Evolutionary conservation across 306 rosid genomes (phyloP).

Genomic region (Malus asiatica): DNA sequence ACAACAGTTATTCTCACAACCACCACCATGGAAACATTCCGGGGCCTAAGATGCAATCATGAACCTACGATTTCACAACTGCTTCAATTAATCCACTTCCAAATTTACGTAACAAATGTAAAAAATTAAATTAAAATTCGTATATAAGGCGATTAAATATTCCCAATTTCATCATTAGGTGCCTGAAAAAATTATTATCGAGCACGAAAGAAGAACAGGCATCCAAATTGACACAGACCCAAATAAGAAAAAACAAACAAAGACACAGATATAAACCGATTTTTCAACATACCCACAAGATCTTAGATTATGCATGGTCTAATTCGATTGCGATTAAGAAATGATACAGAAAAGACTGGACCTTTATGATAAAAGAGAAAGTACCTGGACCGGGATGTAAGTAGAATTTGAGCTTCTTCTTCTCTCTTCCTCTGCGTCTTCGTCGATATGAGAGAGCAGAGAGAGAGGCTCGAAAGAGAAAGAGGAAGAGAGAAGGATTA

Average conservation of each 20-base stretch:
- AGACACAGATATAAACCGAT: not conserved
- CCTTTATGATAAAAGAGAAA: not conserved
- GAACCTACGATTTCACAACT: not conserved
- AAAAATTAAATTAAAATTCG: not conserved
- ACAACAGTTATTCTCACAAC: not conserved
- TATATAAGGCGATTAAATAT: not conserved
- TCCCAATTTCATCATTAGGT: not conserved
- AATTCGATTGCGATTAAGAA: not conserved
- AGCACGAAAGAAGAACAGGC: not conserved
- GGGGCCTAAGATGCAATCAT: not conserved
- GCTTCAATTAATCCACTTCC: not conserved
- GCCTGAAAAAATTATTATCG: not conserved
- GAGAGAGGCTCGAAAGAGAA: not conserved
- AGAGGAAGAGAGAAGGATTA: too few relatives aligned
- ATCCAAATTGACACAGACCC: not conserved
- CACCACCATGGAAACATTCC: not conserved
- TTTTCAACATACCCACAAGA: not conserved
- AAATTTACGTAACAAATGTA: not conserved
- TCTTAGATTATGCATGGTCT: not conserved
- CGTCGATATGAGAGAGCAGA: not conserved
- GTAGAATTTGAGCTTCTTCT: not conserved
- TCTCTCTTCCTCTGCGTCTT: not conserved
- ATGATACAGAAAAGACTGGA: not conserved
- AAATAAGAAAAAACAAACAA: not conserved
- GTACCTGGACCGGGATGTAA: not conserved